Percentiles rank a stretch among this genome's conserved stretches.
These are phyloP conservation scores for Gossypium lobatum DNA, from an alignment of 441 rosid genomes.

Conservation along the genomic window DNA sequence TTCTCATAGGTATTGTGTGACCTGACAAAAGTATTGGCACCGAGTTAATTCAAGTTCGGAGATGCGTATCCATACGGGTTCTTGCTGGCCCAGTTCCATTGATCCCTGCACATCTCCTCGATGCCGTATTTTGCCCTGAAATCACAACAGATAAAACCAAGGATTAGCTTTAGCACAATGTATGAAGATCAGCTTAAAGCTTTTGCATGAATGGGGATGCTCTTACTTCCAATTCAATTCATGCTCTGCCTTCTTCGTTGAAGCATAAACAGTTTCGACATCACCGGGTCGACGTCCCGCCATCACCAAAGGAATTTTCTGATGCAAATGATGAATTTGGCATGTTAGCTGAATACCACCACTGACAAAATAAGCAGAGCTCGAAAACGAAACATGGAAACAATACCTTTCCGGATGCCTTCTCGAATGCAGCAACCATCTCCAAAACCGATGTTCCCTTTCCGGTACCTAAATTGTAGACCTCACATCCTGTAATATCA, in stretches of 20 bases:
- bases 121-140: slow-evolving; percentile 71
- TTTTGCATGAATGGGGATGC: not conserved
- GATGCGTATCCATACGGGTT: slow-evolving; percentile 80
- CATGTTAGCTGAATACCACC: not conserved
- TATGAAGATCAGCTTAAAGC: not conserved
- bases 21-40: not conserved
- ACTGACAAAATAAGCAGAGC: not conserved
- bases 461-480: slow-evolving; percentile 94
- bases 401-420: slow-evolving; percentile 82
- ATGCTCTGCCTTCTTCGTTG: slow-evolving; percentile 67
- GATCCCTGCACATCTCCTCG: slow-evolving; percentile 90
- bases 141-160: not conserved
- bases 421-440: slow-evolving; percentile 90
- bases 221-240: slow-evolving; percentile 95
- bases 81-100: slow-evolving; percentile 95
- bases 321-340: not conserved
- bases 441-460: slow-evolving; percentile 92
- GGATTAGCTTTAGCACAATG: not conserved
- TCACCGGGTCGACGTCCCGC: slow-evolving; percentile 85
- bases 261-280: slow-evolving; percentile 78
- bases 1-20: not conserved
- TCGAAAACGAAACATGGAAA: not conserved
- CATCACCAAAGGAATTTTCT: slow-evolving; percentile 76
- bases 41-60: slow-evolving; percentile 21
- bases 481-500: slow-evolving; percentile 61